Percentiles rank a stretch among this genome's conserved stretches.
Conservation (phyloP, 192 early-diverging fungal species). For the Gamsiella multidivaricata region DNA sequence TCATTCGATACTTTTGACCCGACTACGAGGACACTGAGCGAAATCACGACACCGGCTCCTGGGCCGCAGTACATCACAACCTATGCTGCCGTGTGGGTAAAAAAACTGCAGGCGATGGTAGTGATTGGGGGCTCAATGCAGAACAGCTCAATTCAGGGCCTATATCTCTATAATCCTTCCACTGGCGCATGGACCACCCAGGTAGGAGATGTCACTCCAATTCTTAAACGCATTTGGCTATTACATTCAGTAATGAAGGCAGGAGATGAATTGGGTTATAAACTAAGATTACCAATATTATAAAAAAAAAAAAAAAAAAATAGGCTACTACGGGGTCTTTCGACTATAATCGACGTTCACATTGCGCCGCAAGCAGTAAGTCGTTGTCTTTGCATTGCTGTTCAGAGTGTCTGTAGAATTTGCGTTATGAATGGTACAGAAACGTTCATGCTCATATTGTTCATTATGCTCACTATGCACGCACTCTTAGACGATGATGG, state of each 20-base stretch:
- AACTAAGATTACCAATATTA: background rate
- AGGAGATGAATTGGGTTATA: background rate
- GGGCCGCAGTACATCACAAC: slow-evolving; percentile 28
- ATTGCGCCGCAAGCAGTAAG: slow-evolving; percentile 49
- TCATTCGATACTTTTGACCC: slow-evolving; percentile 26
- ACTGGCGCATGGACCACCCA: slow-evolving; percentile 28
- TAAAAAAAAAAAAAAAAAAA: background rate
- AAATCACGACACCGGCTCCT: slow-evolving; percentile 4
- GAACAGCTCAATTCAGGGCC: background rate
- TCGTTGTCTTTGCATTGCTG: background rate
- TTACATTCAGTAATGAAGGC: too few species aligned
- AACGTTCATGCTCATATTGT: background rate
- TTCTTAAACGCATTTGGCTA: too few species aligned
- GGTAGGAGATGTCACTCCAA: too few species aligned
- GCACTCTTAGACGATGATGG: slow-evolving; percentile 36
- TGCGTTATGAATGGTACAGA: background rate
- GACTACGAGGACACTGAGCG: slow-evolving; percentile 9
- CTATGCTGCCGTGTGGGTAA: slow-evolving; percentile 34
- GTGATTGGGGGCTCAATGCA: slow-evolving; percentile 35
- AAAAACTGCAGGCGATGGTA: slow-evolving; percentile 22
- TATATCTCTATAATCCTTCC: slow-evolving; percentile 25
- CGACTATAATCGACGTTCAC: slow-evolving; percentile 8
- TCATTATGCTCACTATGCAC: background rate
- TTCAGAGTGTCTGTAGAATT: background rate
- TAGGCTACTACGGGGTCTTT: slow-evolving; percentile 45